Base-by-base conservation (phyloP, 306 rosid genomes). In the Trifolium subterraneum region DNA sequence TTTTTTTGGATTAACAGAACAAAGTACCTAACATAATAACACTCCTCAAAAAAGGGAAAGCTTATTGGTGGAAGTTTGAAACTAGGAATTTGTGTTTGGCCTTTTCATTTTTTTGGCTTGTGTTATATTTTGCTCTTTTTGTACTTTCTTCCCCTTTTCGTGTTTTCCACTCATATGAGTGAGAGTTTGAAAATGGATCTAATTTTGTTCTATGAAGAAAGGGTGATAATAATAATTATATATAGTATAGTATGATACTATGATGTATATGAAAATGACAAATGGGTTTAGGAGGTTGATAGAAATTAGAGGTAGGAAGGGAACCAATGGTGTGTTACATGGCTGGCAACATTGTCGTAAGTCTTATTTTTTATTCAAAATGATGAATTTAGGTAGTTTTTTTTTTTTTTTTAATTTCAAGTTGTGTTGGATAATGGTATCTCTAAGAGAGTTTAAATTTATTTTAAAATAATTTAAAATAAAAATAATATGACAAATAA, bases 21-120 rank as follows among this genome's bases (percentile, higher is more conserved):
- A 48, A n/a, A 25, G 59, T 8, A 15, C 42, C 25, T 14, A 18
- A 36, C 39, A 10, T 4, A 64, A 10, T 4, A 14, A 0, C 20
- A n/a, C 3, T 15, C 29, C 11, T 1, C 4, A 7, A 12, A 51
- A 8, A 51, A 10, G 8, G 56, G 3, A 50, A 39, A 69, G 50
- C 47, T 27, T 35, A 29, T 60, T 68, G 70, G 6, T 74, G 61
- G 44, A 52, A 19, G 41, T 61, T 48, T 74, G 71, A 73, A 67
- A 66, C 36, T 70, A 45, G 65, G 47, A 47, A 31, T 18, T 23
- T 70, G 12, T 64, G 10, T 31, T 0, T 20, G 33, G 25, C 18
- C 33, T 68, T 16, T 35, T 54, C 47, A 16, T 10, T 3, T 73
- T 73, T 35, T 31, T 7, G 0, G 18, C 47, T 5, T 25, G 4